Evolutionary conservation across 2,329 filamentous ascomycete genomes (phyloP), one percentile per base, ranked within the genome.

Genomic region (Penicillium griseofulvum): DNA sequence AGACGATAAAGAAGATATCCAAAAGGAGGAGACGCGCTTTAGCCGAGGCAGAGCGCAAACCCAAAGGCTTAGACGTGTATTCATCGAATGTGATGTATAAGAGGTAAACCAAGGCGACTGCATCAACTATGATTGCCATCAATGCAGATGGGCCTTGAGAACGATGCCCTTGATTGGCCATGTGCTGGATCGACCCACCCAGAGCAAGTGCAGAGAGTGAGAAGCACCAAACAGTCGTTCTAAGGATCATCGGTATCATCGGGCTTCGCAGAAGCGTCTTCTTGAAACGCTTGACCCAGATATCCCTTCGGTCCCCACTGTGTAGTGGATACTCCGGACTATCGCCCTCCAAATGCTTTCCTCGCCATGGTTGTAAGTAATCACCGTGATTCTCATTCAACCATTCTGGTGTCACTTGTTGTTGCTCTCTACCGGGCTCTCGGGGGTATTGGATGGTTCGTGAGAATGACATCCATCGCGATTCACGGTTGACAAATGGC

Each of bases 31-130:
- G 84, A 14, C 89, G 86, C 61, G 96, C 89, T 72, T 99, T 99
- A 46, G 90, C 88, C 54, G 87, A 87, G 10, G 91, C 86, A 7
- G 87, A 87, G 41, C 95, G 88, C 57, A 99, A 78, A 1, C 94
- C 94, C 19, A 99, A 80, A 22, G 95, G 94, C 71, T 95, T 95
- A 29, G 91, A 90, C 5, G 90, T 94, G 75, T 97, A 97, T 76
- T 99, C 94, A 70, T 99, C 94, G 77, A 87, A 96, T 24, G 92
- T 95, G 77, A 97, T 94, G 76, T 96, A 97, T 46, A 89, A 78
- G 52, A 95, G 88, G 74, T 97, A 99, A 3, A 93, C 85, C 55
- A 97, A 82, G 3, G 94, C 93, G 14, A 97, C 82, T 7, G 88
- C 86, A 73, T 97, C 93, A 37, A 99, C 89, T 34, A 90, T 84